phyloP scores from a whole-genome alignment of 192 early-diverging fungal genomes.

The Coemansia sp. region DNA sequence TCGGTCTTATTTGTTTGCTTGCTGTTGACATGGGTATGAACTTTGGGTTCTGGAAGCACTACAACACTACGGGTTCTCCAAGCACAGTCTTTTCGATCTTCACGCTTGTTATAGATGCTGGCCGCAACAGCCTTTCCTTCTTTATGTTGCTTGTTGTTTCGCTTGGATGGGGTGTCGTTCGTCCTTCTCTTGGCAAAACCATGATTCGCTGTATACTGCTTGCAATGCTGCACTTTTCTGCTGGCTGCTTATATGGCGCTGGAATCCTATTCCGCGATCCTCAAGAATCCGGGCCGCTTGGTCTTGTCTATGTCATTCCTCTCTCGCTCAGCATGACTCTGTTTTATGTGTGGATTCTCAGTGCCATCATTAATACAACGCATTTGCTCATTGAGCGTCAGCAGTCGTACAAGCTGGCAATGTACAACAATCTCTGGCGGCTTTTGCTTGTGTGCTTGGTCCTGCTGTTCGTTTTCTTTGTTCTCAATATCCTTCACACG shows the following conservation, averaged over 20 bases:
- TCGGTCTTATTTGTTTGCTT: conserved; percentile 81
- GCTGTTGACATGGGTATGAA: conserved; percentile 92
- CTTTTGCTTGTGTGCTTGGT: conserved; percentile 76
- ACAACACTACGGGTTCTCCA: conserved; percentile 63
- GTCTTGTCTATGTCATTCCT: conserved; percentile 83
- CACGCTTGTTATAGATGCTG: conserved; percentile 82
- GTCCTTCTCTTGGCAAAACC: conserved; percentile 82
- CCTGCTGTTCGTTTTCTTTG: conserved; percentile 76
- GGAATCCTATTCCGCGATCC: conserved; percentile 74
- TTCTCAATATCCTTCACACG: conserved; percentile 80
- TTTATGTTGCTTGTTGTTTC: conserved; percentile 95
- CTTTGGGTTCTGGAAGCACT: conserved; percentile 78
- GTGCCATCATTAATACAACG: conserved; percentile 78
- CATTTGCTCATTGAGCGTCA: conserved; percentile 72
- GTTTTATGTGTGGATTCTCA: conserved; percentile 95
- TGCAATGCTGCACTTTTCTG: conserved; percentile 80
- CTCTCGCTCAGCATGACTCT: conserved; percentile 85
- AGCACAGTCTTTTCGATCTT: conserved; percentile 69
- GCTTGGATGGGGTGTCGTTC: conserved; percentile 95
- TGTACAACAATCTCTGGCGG: conserved; percentile 84
- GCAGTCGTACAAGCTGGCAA: conserved; percentile 87
- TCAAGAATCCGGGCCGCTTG: conserved; percentile 62
- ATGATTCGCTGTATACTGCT: conserved; percentile 86
- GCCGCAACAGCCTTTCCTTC: conserved; percentile 89
- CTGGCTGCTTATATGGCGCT: conserved; percentile 83